Evolutionary conservation across 495 filamentous ascomycete species (phyloP).

Genomic region (Amphirosellinia nigrospora): DNA sequence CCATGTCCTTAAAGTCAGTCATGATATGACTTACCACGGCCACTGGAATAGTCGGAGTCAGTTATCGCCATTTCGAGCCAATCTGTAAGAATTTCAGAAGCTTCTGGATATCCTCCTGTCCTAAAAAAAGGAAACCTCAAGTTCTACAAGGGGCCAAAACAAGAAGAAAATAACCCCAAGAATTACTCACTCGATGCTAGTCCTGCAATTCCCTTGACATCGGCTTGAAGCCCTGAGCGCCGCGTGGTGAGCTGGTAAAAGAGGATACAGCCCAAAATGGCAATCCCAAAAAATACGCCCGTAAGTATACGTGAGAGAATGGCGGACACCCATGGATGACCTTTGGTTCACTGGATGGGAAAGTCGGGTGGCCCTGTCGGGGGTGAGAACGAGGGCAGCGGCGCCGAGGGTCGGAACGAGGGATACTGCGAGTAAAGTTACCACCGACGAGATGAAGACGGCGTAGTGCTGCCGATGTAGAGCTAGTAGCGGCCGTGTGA

Average conservation of each 20-base stretch:
- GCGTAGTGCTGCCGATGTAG: slow-evolving; percentile 66
- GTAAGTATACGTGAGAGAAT: slow-evolving; percentile 68
- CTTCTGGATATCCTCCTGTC: too few species aligned
- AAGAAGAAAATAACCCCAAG: too few species aligned
- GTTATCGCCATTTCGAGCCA: too few species aligned
- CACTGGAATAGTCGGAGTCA: too few species aligned
- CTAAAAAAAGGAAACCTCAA: too few species aligned
- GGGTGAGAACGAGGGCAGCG: slow-evolving; percentile 60
- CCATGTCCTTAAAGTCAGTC: slow-evolving; percentile 75
- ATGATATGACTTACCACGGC: slow-evolving; percentile 73
- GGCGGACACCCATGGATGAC: slow-evolving; percentile 58
- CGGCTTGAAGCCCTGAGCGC: slow-evolving; percentile 67
- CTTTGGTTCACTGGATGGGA: slow-evolving; percentile 47
- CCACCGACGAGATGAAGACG: slow-evolving; percentile 66
- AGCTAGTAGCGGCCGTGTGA: slow-evolving; percentile 67
- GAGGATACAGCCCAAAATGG: slow-evolving; percentile 62
- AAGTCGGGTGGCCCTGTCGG: slow-evolving; percentile 46
- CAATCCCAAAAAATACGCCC: slow-evolving; percentile 54
- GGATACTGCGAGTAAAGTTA: slow-evolving; percentile 66
- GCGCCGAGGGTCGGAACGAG: slow-evolving; percentile 67
- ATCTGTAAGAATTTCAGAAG: too few species aligned
- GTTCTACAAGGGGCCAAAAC: too few species aligned
- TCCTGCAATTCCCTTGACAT: slow-evolving; percentile 76
- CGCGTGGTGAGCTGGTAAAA: slow-evolving; percentile 64
- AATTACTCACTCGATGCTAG: slow-evolving; percentile 74